phyloP scores from a whole-genome alignment of 768 basidiomycete species.

The Podaxis sp. region DNA sequence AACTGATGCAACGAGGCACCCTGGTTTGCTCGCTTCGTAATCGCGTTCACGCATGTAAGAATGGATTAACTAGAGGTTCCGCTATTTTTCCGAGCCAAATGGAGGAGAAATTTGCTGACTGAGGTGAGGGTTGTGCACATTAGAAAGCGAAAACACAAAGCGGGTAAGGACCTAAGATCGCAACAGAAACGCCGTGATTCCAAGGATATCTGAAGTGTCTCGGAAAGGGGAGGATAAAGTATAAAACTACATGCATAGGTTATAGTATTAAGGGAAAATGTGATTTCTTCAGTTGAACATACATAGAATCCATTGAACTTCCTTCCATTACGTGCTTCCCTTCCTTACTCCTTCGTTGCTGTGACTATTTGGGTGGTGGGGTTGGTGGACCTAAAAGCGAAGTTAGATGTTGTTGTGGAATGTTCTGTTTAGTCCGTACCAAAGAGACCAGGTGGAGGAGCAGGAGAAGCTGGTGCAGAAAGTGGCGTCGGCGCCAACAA shows the following conservation, averaged over 20 bases:
- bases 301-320: neutral
- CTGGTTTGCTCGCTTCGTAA: neutral
- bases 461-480: constrained; percentile 41
- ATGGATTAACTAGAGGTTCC: neutral
- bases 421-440: constrained; percentile 38
- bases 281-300: neutral
- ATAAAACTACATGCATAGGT: constrained; percentile 1
- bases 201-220: neutral
- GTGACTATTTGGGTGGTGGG: constrained; percentile 29
- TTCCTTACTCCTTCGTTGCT: neutral
- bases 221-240: neutral
- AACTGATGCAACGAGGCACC: neutral
- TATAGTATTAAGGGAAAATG: neutral
- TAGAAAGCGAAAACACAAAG: neutral
- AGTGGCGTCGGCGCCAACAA: constrained; percentile 49
- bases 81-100: neutral
- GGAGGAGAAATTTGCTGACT: neutral
- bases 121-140: neutral
- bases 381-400: constrained; percentile 27
- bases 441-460: constrained; percentile 62
- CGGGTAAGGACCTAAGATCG: neutral
- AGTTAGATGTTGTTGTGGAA: neutral
- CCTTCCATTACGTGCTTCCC: neutral
- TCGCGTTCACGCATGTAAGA: neutral
- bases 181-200: neutral